Conservation (phyloP, 73 alveolate species). For the Tetrahymena thermophila region DNA sequence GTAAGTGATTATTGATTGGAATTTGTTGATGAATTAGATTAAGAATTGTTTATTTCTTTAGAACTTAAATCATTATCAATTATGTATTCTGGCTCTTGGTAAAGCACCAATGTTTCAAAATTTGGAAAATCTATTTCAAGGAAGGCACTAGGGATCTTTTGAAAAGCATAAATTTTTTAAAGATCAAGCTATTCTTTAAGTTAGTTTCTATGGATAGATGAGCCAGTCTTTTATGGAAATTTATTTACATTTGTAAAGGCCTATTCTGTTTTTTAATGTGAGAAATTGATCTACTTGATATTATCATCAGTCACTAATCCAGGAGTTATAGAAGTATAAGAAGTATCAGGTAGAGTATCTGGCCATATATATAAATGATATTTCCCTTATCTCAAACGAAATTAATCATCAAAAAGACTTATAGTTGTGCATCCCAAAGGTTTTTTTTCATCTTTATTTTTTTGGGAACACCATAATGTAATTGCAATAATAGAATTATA, state of each 20-base stretch:
- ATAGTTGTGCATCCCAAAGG: constrained; percentile 30
- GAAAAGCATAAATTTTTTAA: not conserved
- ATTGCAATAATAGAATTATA: constrained; percentile 22
- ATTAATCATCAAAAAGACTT: constrained; percentile 32
- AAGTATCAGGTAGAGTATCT: constrained; percentile 2
- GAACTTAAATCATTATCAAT: constrained; percentile 7
- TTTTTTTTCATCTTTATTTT: constrained; percentile 1
- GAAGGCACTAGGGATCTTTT: constrained; percentile 21
- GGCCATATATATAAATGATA: constrained; percentile 40
- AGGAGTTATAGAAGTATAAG: constrained; percentile 20
- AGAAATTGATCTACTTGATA: constrained; percentile 12
- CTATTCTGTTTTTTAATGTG: not conserved
- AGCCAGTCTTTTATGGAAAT: not conserved
- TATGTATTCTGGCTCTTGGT: constrained; percentile 20
- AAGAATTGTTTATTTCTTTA: not conserved
- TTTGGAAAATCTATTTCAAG: constrained; percentile 18
- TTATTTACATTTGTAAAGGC: constrained; percentile 2
- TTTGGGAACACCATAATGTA: constrained; percentile 7
- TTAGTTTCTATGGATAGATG: constrained; percentile 7
- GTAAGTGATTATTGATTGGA: not conserved
- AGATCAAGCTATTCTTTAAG: not conserved
- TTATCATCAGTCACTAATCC: constrained; percentile 29
- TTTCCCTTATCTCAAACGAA: constrained; percentile 18
- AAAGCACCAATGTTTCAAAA: constrained; percentile 1
- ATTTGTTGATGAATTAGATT: not conserved